Percentiles rank a stretch among this genome's conserved stretches.
phyloP scores from a whole-genome alignment of 768 basidiomycete genomes.

The Strobilomyces echinocephalus region DNA sequence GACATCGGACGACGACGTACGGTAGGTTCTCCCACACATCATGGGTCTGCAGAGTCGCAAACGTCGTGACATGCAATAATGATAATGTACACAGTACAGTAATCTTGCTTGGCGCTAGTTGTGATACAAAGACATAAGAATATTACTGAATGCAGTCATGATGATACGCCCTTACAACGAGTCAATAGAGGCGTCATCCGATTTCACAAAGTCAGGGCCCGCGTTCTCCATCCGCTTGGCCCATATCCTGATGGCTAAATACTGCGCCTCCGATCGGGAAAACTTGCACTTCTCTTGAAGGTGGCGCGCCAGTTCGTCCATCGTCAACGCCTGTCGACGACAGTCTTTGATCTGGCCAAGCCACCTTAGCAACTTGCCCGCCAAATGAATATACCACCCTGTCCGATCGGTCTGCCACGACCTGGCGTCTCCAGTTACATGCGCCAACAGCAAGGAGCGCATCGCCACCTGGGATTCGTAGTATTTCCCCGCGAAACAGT shows the following conservation, averaged over 20 bases:
- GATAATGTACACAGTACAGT: background rate
- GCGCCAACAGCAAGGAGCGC: slow-evolving; percentile 18
- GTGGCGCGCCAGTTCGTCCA: slow-evolving; percentile 17
- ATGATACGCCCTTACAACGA: slow-evolving; percentile 1
- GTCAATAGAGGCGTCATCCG: slow-evolving; percentile 9
- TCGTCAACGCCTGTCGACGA: slow-evolving; percentile 14
- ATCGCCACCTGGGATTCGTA: slow-evolving; percentile 28
- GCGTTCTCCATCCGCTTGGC: slow-evolving; percentile 15
- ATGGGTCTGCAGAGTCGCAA: background rate
- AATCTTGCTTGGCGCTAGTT: background rate
- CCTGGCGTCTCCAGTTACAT: slow-evolving; percentile 8
- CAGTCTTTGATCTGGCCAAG: slow-evolving; percentile 11
- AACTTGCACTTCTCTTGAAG: slow-evolving; percentile 24
- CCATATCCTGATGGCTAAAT: slow-evolving; percentile 25
- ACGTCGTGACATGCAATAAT: background rate
- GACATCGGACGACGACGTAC: no score
- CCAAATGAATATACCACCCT: slow-evolving; percentile 24
- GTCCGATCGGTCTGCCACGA: slow-evolving; percentile 23
- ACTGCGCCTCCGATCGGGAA: slow-evolving; percentile 16
- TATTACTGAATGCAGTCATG: background rate
- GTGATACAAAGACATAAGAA: slow-evolving; percentile 9
- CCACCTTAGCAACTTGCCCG: slow-evolving; percentile 19
- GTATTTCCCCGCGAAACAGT: slow-evolving; percentile 27
- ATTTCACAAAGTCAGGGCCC: slow-evolving; percentile 24
- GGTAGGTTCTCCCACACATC: no score